Evolutionary conservation across 2,329 filamentous ascomycete species (phyloP), one percentile per base, ranked within the genome.

Genomic region (Lasiodiplodia citricola): DNA sequence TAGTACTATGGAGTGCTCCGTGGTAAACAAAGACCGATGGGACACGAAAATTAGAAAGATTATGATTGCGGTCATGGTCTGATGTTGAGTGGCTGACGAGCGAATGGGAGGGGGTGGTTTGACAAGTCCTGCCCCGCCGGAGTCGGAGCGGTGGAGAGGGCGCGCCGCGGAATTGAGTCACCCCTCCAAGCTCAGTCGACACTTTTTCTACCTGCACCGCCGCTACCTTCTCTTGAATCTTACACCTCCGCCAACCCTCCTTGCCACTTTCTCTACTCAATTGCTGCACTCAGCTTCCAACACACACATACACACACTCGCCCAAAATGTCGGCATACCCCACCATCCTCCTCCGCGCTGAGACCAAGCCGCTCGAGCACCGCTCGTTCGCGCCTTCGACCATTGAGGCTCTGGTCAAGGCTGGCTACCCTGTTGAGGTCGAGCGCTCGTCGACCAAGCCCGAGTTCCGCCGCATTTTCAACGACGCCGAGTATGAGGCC

Each of bases 341-440:
- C 63, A 79, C 77, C 16, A 79, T 81, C 62, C 79, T 80, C 72
- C 78, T 79, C 72, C 79, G 80, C 72, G 76, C 78, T n/a, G 80
- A 81, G 72, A 76, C 75, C 72, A 81, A 81, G 73, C 76, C 75
- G 21, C 74, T 80, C 63, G 80, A 81, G 73, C 80, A 81, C 70
- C 79, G 80, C 69, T 80, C 79, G 44, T 76, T 82, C 69, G 79
- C 79, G 0, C 80, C 80, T 67, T 75, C 78, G 25, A 81, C 80
- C 1, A 75, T 77, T 37, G 78, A 77, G 73, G 78, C 80, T 71
- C 77, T 82, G 63, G 76, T 82, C 71, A 78, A 78, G 25, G 78
- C 78, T 37, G 80, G 80, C 70, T 82, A 81, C 73, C 74, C 75
- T 16, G 75, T 82, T 38, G 72, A 79, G 4, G 78, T 82, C 69